phyloP scores from a whole-genome alignment of 306 rosid species.

The Cucumis sativus region DNA sequence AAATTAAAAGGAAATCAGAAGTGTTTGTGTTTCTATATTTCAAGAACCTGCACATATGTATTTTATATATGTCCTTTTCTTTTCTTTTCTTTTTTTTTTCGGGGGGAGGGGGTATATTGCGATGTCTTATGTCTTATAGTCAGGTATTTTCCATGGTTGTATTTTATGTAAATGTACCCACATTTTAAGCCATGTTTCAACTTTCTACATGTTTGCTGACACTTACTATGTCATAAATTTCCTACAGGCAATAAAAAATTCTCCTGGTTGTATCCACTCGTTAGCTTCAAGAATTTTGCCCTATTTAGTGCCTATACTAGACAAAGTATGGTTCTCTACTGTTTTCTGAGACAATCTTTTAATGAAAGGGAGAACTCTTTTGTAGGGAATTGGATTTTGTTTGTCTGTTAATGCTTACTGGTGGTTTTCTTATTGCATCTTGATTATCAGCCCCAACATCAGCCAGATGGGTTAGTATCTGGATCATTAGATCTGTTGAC shows the following conservation, averaged over 20 bases:
- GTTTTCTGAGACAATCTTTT: background rate
- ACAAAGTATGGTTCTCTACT: constrained; percentile 28
- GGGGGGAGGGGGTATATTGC: background rate
- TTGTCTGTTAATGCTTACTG: background rate
- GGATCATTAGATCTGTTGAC: constrained; percentile 86
- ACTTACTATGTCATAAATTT: constrained; percentile 3
- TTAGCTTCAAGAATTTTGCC: constrained; percentile 73
- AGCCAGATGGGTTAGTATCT: constrained; percentile 76
- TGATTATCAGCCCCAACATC: constrained; percentile 63
- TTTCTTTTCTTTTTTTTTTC: background rate
- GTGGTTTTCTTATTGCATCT: constrained; percentile 8
- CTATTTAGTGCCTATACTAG: constrained; percentile 56
- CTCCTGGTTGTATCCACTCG: constrained; percentile 74
- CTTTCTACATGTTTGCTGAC: constrained; percentile 6
- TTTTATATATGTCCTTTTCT: no score
- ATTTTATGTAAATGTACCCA: background rate
- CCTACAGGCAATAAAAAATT: constrained; percentile 59
- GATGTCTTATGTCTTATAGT: background rate
- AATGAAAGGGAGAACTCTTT: background rate
- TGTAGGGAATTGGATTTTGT: background rate
- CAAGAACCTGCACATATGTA: background rate
- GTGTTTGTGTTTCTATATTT: background rate
- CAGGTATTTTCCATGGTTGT: background rate
- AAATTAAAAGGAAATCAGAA: background rate
- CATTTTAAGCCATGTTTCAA: background rate